Conservation (phyloP, 2,329 filamentous ascomycete genomes). For the Bisporella sp. region DNA sequence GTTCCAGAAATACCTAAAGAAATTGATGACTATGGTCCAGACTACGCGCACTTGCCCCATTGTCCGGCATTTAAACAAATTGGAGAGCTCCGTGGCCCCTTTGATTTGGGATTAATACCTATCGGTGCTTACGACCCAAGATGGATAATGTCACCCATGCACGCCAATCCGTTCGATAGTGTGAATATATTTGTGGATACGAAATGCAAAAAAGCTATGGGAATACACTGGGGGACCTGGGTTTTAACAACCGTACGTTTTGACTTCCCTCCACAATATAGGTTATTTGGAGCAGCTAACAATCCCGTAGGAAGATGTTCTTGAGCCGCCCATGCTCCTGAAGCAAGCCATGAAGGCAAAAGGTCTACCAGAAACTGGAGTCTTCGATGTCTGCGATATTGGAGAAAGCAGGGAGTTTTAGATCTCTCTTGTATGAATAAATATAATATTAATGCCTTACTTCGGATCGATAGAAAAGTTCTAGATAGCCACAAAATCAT, state of each 20-base stretch:
- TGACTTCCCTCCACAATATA: too few relatives aligned
- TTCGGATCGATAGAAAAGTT: too few relatives aligned
- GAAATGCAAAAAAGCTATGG: constrained; percentile 68
- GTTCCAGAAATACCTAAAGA: constrained; percentile 58
- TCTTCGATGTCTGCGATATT: constrained; percentile 79
- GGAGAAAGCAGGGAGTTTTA: constrained; percentile 75
- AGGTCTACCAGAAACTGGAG: constrained; percentile 60
- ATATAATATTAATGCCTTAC: too few relatives aligned
- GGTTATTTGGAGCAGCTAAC: too few relatives aligned
- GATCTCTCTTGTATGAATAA: constrained; percentile 10
- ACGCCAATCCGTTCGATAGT: constrained; percentile 78
- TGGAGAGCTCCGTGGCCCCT: constrained; percentile 71
- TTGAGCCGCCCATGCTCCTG: constrained; percentile 72
- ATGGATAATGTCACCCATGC: constrained; percentile 68
- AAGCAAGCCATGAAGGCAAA: constrained; percentile 63
- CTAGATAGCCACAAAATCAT: too few relatives aligned
- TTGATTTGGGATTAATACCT: constrained; percentile 86
- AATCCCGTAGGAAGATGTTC: constrained; percentile 63
- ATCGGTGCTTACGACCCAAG: constrained; percentile 83
- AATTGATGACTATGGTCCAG: constrained; percentile 64
- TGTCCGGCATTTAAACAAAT: constrained; percentile 86
- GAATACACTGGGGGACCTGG: constrained; percentile 93
- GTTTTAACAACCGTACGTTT: constrained; percentile 46
- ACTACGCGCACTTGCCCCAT: constrained; percentile 58
- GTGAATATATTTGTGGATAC: constrained; percentile 89